Percentiles rank a stretch among this genome's conserved stretches.
Conservation (phyloP, 2,329 filamentous ascomycete genomes). For the Gyromitra esculenta region DNA sequence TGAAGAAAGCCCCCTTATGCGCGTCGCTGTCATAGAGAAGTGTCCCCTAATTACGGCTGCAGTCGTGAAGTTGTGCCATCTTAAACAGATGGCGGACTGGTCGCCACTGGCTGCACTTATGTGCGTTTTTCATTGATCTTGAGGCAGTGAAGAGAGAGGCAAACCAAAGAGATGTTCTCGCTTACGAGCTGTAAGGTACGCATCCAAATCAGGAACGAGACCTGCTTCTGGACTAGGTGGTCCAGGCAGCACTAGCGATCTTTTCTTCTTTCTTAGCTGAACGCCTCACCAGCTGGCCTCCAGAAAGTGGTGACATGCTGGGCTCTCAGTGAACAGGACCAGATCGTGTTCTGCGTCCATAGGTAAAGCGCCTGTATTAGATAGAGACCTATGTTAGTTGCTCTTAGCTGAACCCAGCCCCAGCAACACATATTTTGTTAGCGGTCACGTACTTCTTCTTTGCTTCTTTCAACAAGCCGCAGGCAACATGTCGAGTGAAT, state of each 20-base stretch:
- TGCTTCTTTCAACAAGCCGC: not conserved
- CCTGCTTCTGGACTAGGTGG: not conserved
- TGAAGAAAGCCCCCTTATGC: constrained; percentile 1
- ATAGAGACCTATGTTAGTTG: not conserved
- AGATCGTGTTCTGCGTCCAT: constrained; percentile 15
- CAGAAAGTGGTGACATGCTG: constrained; percentile 28
- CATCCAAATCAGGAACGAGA: constrained; percentile 13
- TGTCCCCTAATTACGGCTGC: constrained; percentile 15
- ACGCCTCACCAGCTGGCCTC: constrained; percentile 16
- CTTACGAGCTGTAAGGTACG: constrained; percentile 37
- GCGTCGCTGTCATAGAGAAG: constrained; percentile 5
- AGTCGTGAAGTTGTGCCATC: constrained; percentile 13
- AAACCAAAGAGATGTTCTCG: constrained; percentile 37
- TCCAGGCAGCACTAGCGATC: constrained; percentile 25
- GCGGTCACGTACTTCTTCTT: not conserved
- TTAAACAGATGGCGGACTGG: constrained; percentile 19
- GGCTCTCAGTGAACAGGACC: not conserved
- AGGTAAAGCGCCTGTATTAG: not conserved
- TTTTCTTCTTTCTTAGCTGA: constrained; percentile 25
- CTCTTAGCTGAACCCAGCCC: constrained; percentile 21
- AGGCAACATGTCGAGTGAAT: not conserved
- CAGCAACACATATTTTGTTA: constrained; percentile 9
- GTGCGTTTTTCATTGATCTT: constrained; percentile 5
- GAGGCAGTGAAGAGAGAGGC: constrained; percentile 26
- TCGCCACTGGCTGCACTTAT: constrained; percentile 14